Percentiles rank a stretch among this genome's conserved stretches.
Conservation (phyloP, 164 flowering plant genomes). For the Taxillus chinensis region DNA sequence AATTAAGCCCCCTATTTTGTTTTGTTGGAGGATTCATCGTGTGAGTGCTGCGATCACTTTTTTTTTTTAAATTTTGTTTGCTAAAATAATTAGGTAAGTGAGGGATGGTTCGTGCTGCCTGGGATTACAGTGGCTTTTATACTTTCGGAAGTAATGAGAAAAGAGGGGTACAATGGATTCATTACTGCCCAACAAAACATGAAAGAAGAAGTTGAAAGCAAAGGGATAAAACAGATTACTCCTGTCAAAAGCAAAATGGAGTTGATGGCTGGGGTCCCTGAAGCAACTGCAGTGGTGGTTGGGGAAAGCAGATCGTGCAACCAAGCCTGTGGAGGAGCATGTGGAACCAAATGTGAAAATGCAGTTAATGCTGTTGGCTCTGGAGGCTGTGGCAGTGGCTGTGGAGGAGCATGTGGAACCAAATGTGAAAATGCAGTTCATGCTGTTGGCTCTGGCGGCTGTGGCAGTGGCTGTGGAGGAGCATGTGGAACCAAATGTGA, state of each 20-base stretch:
- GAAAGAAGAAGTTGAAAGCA: constrained; percentile 9
- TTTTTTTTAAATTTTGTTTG: not conserved
- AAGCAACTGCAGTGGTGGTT: constrained; percentile 1
- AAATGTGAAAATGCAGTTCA: not conserved
- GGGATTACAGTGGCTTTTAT: constrained; percentile 42
- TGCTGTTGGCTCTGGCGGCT: constrained; percentile 17
- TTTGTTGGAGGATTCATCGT: not conserved
- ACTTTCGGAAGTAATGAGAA: constrained; percentile 40
- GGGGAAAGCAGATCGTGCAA: constrained; percentile 1
- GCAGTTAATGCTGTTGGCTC: constrained; percentile 13
- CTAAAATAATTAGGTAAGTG: constrained; percentile 39
- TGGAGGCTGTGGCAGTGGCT: constrained; percentile 18
- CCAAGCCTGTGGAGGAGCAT: constrained; percentile 12
- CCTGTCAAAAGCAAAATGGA: constrained; percentile 10
- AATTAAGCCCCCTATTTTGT: not conserved
- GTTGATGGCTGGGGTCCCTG: constrained; percentile 1
- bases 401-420: constrained; percentile 4
- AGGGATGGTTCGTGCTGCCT: constrained; percentile 62
- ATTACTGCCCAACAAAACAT: constrained; percentile 9
- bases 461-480: constrained; percentile 15
- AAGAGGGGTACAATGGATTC: constrained; percentile 35
- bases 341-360: constrained; percentile 23
- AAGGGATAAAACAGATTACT: constrained; percentile 5
- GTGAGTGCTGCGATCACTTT: not conserved
- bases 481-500: constrained; percentile 13